Evolutionary conservation across 164 flowering plant species (phyloP).

Genomic region (Nymphaea colorata): DNA sequence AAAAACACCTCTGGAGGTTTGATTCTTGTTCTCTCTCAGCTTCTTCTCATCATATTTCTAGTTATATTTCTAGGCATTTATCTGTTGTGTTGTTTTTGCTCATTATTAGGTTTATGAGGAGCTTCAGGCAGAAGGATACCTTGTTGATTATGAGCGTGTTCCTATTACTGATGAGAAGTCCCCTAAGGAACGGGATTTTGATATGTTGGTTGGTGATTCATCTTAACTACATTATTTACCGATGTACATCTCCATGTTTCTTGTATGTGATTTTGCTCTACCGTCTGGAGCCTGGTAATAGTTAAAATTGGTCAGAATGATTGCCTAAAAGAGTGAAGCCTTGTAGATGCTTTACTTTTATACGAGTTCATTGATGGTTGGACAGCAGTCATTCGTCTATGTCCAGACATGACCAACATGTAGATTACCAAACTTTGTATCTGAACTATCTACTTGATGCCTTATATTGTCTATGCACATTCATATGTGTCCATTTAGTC

Average conservation of each 20-base stretch:
- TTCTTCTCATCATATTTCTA: background rate
- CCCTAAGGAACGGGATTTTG: slow-evolving; percentile 92
- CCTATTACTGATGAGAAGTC: slow-evolving; percentile 95
- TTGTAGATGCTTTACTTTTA: too few relatives aligned
- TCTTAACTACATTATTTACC: background rate
- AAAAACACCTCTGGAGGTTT: slow-evolving; percentile 85
- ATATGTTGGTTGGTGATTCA: slow-evolving; percentile 52
- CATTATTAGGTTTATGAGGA: slow-evolving; percentile 63
- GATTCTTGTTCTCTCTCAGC: background rate
- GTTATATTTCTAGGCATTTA: too few relatives aligned
- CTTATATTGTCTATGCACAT: too few relatives aligned
- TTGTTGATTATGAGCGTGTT: slow-evolving; percentile 88
- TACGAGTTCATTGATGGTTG: too few relatives aligned
- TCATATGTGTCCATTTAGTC: too few relatives aligned
- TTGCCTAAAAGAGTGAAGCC: too few relatives aligned
- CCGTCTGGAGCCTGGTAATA: too few relatives aligned
- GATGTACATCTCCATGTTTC: background rate
- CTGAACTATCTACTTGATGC: too few relatives aligned
- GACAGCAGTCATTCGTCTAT: too few relatives aligned
- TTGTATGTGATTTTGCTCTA: background rate
- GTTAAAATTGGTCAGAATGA: too few relatives aligned
- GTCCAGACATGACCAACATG: too few relatives aligned
- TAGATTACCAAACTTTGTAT: too few relatives aligned
- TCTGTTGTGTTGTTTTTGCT: background rate
- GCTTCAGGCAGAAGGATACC: slow-evolving; percentile 59